Percentiles rank a stretch among this genome's conserved stretches.
Conservation (phyloP, 2,329 filamentous ascomycete species). For the Colletotrichum sp. region DNA sequence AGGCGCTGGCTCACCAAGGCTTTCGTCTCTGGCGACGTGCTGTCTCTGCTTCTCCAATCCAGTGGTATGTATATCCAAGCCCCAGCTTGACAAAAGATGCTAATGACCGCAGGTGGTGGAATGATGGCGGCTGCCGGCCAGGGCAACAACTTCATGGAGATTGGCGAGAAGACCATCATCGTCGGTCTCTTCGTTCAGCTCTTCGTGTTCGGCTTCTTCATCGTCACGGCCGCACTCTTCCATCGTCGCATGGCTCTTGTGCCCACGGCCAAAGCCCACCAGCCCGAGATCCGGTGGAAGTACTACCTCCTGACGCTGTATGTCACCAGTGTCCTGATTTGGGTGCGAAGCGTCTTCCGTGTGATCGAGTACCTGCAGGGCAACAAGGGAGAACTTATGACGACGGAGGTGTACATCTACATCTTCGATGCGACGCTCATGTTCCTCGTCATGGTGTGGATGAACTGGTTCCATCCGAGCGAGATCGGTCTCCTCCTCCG, state of each 20-base stretch:
- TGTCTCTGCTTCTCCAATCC: constrained; percentile 45
- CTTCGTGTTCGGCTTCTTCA: constrained; percentile 57
- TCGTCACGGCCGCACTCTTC: constrained; percentile 49
- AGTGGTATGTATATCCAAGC: constrained; percentile 21
- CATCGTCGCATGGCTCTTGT: constrained; percentile 33
- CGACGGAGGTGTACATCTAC: constrained; percentile 46
- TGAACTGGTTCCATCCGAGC: constrained; percentile 22
- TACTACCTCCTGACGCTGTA: constrained; percentile 36
- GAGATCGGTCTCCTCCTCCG: constrained; percentile 15
- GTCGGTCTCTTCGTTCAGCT: constrained; percentile 60
- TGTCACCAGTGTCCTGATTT: constrained; percentile 40
- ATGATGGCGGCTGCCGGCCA: constrained; percentile 11
- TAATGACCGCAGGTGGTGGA: constrained; percentile 1
- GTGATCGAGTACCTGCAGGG: constrained; percentile 53
- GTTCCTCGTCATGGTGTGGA: constrained; percentile 40
- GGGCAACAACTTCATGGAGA: constrained; percentile 14
- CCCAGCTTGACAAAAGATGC: neutral
- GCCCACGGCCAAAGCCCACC: constrained; percentile 23
- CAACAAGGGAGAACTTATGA: constrained; percentile 42
- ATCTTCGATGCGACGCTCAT: constrained; percentile 49
- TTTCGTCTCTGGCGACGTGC: constrained; percentile 54
- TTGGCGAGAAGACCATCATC: constrained; percentile 53
- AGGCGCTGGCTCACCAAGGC: constrained; percentile 53
- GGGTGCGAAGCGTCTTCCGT: constrained; percentile 50
- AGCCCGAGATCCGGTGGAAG: constrained; percentile 29